Percentiles rank a stretch among this genome's conserved stretches.
Evolutionary conservation across 345 rosid genomes (phyloP).

Genomic region (Balakata baccata): DNA sequence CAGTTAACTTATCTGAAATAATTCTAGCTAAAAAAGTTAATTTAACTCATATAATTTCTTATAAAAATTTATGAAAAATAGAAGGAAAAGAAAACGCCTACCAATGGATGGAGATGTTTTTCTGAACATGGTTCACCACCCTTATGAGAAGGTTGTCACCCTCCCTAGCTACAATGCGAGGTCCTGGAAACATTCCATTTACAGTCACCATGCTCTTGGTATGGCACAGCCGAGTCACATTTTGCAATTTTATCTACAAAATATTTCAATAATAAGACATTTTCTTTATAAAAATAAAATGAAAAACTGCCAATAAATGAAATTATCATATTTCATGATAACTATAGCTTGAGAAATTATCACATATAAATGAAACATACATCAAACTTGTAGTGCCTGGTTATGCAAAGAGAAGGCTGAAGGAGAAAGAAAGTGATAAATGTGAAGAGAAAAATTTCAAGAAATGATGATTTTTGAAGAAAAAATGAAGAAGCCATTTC

Average conservation of each 20-base stretch:
- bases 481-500: conserved; percentile 33
- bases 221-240: conserved; percentile 30
- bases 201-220: conserved; percentile 28
- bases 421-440: conserved; percentile 1
- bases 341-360: background rate
- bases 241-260: conserved; percentile 25
- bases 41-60: background rate
- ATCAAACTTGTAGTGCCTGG: conserved; percentile 27
- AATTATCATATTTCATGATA: background rate
- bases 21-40: background rate
- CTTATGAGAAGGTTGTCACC: conserved; percentile 26
- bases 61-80: background rate
- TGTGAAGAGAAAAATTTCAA: conserved; percentile 13
- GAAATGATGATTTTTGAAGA: conserved; percentile 27
- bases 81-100: background rate
- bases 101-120: conserved; percentile 31
- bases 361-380: conserved; percentile 12
- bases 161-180: conserved; percentile 28
- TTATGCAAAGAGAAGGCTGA: conserved; percentile 12
- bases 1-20: background rate
- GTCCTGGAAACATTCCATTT: conserved; percentile 30
- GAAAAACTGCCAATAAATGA: too few relatives aligned
- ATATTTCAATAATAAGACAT: background rate
- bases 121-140: conserved; percentile 26
- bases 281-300: background rate